phyloP scores from a whole-genome alignment of 2,329 filamentous ascomycete genomes.

The Neoscytalidium dimidiatum region DNA sequence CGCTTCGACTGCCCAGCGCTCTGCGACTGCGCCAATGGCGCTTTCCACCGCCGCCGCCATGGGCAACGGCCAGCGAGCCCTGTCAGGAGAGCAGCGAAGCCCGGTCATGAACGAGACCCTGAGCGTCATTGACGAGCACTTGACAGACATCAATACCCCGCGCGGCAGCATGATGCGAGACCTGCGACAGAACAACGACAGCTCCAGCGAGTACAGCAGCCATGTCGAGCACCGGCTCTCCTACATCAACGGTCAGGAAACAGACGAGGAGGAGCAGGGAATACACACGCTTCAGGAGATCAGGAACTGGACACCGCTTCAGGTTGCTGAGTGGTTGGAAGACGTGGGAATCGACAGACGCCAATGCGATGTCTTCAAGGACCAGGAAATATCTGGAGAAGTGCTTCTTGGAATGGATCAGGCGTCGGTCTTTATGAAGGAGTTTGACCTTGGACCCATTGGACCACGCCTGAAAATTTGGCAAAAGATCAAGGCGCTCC shows the following conservation, averaged over 20 bases:
- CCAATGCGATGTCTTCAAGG: conserved; percentile 91
- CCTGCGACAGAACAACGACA: conserved; percentile 57
- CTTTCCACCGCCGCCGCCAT: not conserved
- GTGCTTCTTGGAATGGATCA: conserved; percentile 94
- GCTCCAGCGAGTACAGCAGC: conserved; percentile 86
- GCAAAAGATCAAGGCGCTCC: conserved; percentile 92
- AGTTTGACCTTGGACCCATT: conserved; percentile 89
- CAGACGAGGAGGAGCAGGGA: conserved; percentile 83
- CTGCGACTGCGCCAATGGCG: conserved; percentile 12
- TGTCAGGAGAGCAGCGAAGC: conserved; percentile 52
- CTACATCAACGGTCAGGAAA: conserved; percentile 92
- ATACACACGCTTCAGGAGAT: conserved; percentile 74
- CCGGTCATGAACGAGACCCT: conserved; percentile 92
- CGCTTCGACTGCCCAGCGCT: conserved; percentile 2
- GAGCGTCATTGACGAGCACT: conserved; percentile 96
- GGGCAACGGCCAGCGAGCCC: conserved; percentile 11
- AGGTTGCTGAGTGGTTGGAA: conserved; percentile 88
- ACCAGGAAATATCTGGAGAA: conserved; percentile 94
- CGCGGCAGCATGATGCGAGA: conserved; percentile 56
- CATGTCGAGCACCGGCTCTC: conserved; percentile 76
- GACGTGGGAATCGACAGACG: conserved; percentile 80
- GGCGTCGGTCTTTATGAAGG: conserved; percentile 91
- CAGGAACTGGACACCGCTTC: conserved; percentile 72
- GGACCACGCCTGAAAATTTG: conserved; percentile 88
- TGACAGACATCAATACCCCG: conserved; percentile 76